Conservation (phyloP, 441 rosid genomes). For the Jatropha podagrica region DNA sequence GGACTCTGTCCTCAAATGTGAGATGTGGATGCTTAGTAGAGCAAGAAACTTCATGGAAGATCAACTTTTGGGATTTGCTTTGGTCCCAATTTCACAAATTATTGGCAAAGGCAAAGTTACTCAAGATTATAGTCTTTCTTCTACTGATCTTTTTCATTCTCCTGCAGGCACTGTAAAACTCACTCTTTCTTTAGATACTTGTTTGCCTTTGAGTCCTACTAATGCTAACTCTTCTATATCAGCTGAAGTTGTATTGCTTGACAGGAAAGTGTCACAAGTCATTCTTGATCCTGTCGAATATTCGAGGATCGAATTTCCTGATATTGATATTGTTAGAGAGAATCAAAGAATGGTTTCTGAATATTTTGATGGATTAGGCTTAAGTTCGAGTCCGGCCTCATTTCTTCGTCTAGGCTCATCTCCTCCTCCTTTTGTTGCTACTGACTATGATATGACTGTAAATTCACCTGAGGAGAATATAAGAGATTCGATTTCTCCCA, state of each 20-base stretch:
- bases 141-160: slow-evolving; percentile 90
- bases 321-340: slow-evolving; percentile 55
- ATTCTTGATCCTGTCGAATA: slow-evolving; percentile 56
- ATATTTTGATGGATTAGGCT: slow-evolving; percentile 53
- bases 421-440: slow-evolving; percentile 39
- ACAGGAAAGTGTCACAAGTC: slow-evolving; percentile 45
- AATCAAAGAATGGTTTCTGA: slow-evolving; percentile 78
- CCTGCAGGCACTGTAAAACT: slow-evolving; percentile 85
- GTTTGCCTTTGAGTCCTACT: slow-evolving; percentile 29
- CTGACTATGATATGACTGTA: slow-evolving; percentile 46
- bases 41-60: slow-evolving; percentile 86
- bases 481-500: slow-evolving; percentile 37
- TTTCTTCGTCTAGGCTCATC: slow-evolving; percentile 78
- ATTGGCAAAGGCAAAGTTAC: slow-evolving; percentile 67
- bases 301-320: slow-evolving; percentile 88
- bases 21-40: slow-evolving; percentile 95
- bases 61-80: slow-evolving; percentile 82
- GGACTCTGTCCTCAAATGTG: slow-evolving; percentile 86
- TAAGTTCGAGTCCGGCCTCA: slow-evolving; percentile 40
- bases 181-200: slow-evolving; percentile 49
- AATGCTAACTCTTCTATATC: slow-evolving; percentile 56
- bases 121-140: slow-evolving; percentile 69
- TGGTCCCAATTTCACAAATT: slow-evolving; percentile 70
- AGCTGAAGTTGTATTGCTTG: slow-evolving; percentile 71
- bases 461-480: slow-evolving; percentile 42